These are phyloP conservation scores for Senna tora DNA, from an alignment of 306 rosid species.

Conservation along the genomic window DNA sequence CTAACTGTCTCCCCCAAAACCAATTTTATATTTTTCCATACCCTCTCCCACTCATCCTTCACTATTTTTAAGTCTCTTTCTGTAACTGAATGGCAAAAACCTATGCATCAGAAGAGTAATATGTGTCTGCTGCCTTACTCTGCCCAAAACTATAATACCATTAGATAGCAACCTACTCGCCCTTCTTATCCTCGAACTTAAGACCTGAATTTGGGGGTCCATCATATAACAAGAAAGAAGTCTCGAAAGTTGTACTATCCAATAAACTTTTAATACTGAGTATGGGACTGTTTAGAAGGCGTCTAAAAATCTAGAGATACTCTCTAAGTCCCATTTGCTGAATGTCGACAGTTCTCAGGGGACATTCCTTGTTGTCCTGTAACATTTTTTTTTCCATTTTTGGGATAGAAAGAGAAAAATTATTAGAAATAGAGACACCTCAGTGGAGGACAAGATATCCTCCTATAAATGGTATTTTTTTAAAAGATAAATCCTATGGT, in stretches of 20 bases:
- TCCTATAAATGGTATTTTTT: background rate
- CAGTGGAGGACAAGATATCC: conserved; percentile 4
- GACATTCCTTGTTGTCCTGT: conserved; percentile 1
- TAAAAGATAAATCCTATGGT: background rate
- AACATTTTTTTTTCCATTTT: background rate
- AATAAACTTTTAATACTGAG: background rate
- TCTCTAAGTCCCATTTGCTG: background rate
- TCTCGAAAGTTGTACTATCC: background rate
- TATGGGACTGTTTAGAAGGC: conserved; percentile 20
- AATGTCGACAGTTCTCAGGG: background rate
- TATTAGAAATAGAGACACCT: background rate
- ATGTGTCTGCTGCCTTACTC: no score
- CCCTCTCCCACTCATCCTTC: no score
- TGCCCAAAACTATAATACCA: no score
- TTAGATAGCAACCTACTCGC: no score
- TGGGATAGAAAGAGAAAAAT: background rate
- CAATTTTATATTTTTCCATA: no score
- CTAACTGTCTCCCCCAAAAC: no score
- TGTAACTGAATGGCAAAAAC: no score
- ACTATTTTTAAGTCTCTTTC: no score
- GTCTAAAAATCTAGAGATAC: background rate
- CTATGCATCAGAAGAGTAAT: no score
- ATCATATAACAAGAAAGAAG: no score
- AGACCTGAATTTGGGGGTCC: no score
- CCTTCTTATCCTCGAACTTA: no score